Conservation (phyloP, 805 yeast genomes). For the Wickerhamiella qilinensis region DNA sequence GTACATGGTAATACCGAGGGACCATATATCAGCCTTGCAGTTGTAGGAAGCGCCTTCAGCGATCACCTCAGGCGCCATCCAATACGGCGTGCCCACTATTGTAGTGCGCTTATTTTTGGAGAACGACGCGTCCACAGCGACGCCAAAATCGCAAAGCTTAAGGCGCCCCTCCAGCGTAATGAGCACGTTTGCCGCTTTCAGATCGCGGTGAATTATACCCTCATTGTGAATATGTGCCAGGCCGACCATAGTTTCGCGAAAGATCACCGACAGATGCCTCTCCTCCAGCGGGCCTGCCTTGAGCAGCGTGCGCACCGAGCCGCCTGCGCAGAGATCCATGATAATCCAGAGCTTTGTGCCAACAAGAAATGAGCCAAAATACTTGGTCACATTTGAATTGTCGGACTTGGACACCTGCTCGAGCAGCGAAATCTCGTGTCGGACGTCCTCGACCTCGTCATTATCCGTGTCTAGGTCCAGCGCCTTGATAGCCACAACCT, state of each 20-base stretch:
- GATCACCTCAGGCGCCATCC: conserved; percentile 43
- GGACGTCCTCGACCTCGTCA: conserved; percentile 91
- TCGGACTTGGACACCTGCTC: conserved; percentile 50
- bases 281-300: conserved; percentile 85
- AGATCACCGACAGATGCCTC: conserved; percentile 61
- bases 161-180: conserved; percentile 81
- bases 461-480: conserved; percentile 81
- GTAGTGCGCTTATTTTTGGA: conserved; percentile 70
- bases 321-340: conserved; percentile 97
- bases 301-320: conserved; percentile 71
- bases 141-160: conserved; percentile 93
- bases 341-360: conserved; percentile 94
- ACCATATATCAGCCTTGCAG: conserved; percentile 93
- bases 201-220: conserved; percentile 90
- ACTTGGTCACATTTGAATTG: conserved; percentile 84
- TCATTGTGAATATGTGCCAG: conserved; percentile 67
- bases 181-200: conserved; percentile 90
- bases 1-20: conserved; percentile 82
- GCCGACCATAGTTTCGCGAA: conserved; percentile 67
- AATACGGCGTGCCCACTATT: conserved; percentile 52
- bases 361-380: conserved; percentile 71
- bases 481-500: conserved; percentile 83
- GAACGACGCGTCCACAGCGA: conserved; percentile 81
- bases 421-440: conserved; percentile 76
- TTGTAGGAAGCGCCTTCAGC: conserved; percentile 28